Conservation (phyloP, 139 green algal species). For the Picochlorum costavermella region DNA sequence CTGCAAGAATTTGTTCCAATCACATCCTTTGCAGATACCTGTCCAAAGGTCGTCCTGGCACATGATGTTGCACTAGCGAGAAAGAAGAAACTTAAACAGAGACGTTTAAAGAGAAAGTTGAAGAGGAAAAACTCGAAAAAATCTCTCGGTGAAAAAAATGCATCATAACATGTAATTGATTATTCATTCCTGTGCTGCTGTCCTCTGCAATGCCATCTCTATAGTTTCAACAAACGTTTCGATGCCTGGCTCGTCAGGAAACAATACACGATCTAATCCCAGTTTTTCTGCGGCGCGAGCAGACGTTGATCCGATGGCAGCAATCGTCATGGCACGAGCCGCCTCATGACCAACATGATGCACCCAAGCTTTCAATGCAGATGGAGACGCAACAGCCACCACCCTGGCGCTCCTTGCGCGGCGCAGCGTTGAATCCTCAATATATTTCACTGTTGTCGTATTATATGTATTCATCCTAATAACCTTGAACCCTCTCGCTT, state of each 20-base stretch:
- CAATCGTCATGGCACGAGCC: constrained; percentile 27
- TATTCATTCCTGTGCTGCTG: background rate
- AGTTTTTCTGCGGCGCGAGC: constrained; percentile 44
- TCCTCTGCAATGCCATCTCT: constrained; percentile 22
- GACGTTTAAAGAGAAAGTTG: background rate
- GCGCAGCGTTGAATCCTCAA: constrained; percentile 32
- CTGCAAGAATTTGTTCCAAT: background rate
- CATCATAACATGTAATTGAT: background rate
- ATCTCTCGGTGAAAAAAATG: background rate
- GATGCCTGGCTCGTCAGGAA: constrained; percentile 53
- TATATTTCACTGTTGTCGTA: constrained; percentile 46
- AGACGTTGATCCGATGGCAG: constrained; percentile 76
- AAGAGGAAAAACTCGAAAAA: background rate
- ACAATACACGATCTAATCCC: constrained; percentile 46
- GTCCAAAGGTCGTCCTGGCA: background rate
- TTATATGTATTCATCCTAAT: constrained; percentile 78
- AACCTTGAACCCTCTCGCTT: constrained; percentile 53
- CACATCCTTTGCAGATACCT: constrained; percentile 7
- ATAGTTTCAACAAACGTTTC: constrained; percentile 55
- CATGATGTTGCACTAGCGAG: background rate
- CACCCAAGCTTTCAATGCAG: constrained; percentile 78
- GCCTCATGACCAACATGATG: constrained; percentile 38
- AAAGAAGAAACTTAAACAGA: constrained; percentile 1
- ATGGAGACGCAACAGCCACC: constrained; percentile 75
- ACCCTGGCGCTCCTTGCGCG: constrained; percentile 47